Conservation (phyloP, 352 stramenopile species). For the Phytophthora cryptogea region DNA sequence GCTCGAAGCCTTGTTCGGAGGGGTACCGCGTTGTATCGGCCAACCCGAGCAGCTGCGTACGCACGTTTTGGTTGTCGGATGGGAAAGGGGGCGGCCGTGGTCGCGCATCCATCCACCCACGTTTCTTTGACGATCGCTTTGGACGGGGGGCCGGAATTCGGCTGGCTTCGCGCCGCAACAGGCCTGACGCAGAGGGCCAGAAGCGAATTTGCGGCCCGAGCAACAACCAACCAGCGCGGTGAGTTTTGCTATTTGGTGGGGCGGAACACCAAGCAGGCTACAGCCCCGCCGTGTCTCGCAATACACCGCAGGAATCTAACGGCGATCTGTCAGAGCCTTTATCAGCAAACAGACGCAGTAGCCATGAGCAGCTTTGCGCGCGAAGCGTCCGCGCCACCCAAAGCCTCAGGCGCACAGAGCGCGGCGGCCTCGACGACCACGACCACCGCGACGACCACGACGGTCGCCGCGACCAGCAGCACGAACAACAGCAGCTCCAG, state of each 20-base stretch:
- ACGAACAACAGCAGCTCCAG: constrained; percentile 11
- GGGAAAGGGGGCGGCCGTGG: constrained; percentile 3
- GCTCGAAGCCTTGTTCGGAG: too few relatives aligned
- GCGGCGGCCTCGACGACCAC: constrained; percentile 5
- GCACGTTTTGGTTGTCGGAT: constrained; percentile 23
- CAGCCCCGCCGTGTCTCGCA: constrained; percentile 16
- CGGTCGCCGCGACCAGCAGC: neutral
- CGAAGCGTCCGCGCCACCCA: constrained; percentile 7
- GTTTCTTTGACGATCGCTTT: constrained; percentile 4
- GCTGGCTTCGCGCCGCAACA: constrained; percentile 9
- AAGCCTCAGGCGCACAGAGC: constrained; percentile 1
- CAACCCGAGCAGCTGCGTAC: neutral
- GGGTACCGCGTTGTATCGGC: too few relatives aligned
- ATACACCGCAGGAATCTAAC: constrained; percentile 1
- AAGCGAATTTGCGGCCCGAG: constrained; percentile 38
- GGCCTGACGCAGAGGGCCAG: constrained; percentile 2
- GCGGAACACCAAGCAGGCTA: neutral
- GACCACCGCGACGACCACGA: constrained; percentile 3
- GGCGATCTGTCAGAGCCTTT: neutral
- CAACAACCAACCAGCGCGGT: constrained; percentile 36
- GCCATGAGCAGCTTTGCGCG: constrained; percentile 35
- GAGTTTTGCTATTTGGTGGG: constrained; percentile 6
- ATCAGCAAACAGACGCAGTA: neutral
- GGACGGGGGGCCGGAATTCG: constrained; percentile 22
- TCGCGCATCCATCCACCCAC: constrained; percentile 5